Evolutionary conservation across 2,329 filamentous ascomycete species (phyloP), one percentile per base, ranked within the genome.

Genomic region (Penicillium hordei): DNA sequence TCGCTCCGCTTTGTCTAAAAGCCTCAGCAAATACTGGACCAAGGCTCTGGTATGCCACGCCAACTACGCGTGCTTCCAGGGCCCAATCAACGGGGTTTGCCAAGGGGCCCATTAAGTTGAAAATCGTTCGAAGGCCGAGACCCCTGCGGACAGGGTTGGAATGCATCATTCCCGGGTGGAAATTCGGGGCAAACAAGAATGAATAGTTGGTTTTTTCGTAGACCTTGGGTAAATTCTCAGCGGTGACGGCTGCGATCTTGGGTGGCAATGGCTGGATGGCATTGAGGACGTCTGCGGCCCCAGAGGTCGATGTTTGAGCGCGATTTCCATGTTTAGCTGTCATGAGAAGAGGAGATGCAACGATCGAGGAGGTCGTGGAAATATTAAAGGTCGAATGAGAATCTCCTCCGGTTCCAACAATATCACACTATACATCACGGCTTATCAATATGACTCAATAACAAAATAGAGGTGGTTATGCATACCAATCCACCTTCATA

Each of bases 381-480:
- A 99, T 93, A 76, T 99, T 99, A 86, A 96, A 99, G 34, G 94
- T 99, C 75, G 96, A 91, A 82, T 97, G 93, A 21, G 89, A 89
- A 79, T 99, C 94, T 70, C 94, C 94, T 65, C 94, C 94, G 8
- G 94, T 99, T 66, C 94, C 94, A 58, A 99, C 94, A 73, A 99
- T 97, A 75, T 99, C 94, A 73, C 93, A 87, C 83, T 86, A n/a
- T 21, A 49, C 13, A 44, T n/a, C 8, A 25, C 6, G 12, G 42
- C 19, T 4, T 7, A 36, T 57, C 40, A 55, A 44, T 34, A 53
- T 45, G 9, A 9, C 39, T 33, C 9, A n/a, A 10, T 21, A 17
- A 10, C 9, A 46, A 13, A 36, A 52, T 27, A 23, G 10, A 33
- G 23, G 19, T 25, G 48, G 15, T 33, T 44, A 13, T 3, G 76